Evolutionary conservation across 345 rosid species (phyloP).

Genomic region (Gossypium mustelinum): DNA sequence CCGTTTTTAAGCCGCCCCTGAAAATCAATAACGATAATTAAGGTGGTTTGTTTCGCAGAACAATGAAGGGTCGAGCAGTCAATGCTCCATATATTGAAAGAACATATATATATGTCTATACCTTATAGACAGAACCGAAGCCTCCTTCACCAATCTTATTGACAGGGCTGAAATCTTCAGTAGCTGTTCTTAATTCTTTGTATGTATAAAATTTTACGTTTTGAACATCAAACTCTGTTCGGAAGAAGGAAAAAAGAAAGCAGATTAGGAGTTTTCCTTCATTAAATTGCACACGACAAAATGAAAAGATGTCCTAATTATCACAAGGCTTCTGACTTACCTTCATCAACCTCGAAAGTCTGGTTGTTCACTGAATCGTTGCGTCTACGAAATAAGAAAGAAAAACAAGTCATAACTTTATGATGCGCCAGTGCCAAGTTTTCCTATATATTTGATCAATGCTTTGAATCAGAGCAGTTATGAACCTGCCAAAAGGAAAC

Average conservation of each 20-base stretch:
- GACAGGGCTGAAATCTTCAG: conserved; percentile 57
- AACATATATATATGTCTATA: conserved; percentile 20
- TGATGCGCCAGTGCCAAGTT: conserved; percentile 24
- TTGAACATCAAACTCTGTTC: conserved; percentile 44
- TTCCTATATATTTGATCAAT: conserved; percentile 12
- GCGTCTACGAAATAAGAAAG: conserved; percentile 38
- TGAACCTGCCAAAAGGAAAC: conserved; percentile 27
- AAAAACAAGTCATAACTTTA: conserved; percentile 59
- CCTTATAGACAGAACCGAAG: conserved; percentile 91
- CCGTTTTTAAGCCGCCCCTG: conserved; percentile 88
- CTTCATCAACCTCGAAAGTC: conserved; percentile 50
- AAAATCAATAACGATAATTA: conserved; percentile 20
- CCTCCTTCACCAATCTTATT: conserved; percentile 96
- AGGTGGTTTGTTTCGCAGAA: neutral
- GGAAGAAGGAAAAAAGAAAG: neutral
- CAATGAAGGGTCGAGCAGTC: neutral
- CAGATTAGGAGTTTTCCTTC: conserved; percentile 1
- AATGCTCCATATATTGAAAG: conserved; percentile 7
- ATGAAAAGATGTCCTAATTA: neutral
- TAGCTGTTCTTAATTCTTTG: conserved; percentile 62
- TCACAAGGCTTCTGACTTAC: conserved; percentile 27
- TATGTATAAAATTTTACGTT: conserved; percentile 55
- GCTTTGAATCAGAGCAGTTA: conserved; percentile 21
- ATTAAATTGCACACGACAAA: neutral
- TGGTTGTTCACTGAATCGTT: conserved; percentile 13